phyloP scores from a whole-genome alignment of 1,284 basidiomycete species.

The Cerioporus squamosus region DNA sequence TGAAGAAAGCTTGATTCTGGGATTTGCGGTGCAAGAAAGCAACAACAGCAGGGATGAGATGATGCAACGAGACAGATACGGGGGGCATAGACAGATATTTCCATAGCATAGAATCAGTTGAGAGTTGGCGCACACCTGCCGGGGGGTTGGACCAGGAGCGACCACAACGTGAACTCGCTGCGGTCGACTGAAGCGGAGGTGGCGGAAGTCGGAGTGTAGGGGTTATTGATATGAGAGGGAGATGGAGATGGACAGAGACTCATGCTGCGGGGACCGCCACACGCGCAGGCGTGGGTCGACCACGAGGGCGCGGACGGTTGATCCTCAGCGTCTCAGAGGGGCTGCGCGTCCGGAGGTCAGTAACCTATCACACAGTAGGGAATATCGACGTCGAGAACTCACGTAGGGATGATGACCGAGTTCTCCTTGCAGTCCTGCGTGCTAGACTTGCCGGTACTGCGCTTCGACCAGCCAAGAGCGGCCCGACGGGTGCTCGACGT shows the following conservation, averaged over 20 bases:
- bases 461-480: conserved; percentile 66
- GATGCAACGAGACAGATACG: conserved; percentile 19
- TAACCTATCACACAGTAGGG: background rate
- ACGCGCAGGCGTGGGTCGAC: conserved; percentile 53
- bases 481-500: conserved; percentile 58
- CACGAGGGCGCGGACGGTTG: conserved; percentile 67
- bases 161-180: conserved; percentile 8
- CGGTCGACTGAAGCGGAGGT: conserved; percentile 10
- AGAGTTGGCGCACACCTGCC: conserved; percentile 5
- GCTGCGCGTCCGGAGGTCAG: conserved; percentile 37
- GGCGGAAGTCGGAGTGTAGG: background rate
- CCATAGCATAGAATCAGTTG: conserved; percentile 35
- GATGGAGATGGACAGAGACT: conserved; percentile 1
- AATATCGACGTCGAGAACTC: conserved; percentile 33
- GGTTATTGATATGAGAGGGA: conserved; percentile 5
- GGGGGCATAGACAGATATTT: conserved; percentile 31
- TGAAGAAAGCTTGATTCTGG: conserved; percentile 14
- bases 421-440: conserved; percentile 54
- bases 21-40: conserved; percentile 22
- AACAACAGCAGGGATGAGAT: conserved; percentile 8
- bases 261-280: conserved; percentile 26
- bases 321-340: conserved; percentile 64
- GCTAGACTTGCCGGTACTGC: conserved; percentile 42
- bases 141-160: background rate
- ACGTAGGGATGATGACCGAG: conserved; percentile 53